Evolutionary conservation across 1,139 yeast genomes (phyloP).

Genomic region (Hansenula sp.): DNA sequence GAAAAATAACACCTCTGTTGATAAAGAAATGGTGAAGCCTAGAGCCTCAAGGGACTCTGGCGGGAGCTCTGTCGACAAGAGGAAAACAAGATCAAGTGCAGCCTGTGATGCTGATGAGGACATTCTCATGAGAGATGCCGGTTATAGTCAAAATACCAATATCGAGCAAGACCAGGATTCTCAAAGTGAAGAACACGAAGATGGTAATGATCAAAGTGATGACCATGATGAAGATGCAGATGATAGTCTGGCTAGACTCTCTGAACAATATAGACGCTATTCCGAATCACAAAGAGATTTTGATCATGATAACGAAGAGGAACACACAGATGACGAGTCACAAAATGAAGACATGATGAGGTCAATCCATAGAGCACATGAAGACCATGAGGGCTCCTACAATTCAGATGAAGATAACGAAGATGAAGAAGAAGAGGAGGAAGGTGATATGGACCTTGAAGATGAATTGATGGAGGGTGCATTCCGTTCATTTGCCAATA

Average conservation of each 20-base stretch:
- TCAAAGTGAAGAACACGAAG: slow-evolving; percentile 14
- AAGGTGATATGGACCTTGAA: slow-evolving; percentile 11
- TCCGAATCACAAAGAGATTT: slow-evolving; percentile 14
- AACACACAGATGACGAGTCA: slow-evolving; percentile 15
- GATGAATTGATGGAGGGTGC: slow-evolving; percentile 11
- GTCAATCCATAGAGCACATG: slow-evolving; percentile 20
- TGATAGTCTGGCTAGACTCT: slow-evolving; percentile 15
- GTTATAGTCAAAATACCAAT: background rate
- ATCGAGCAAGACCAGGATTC: background rate
- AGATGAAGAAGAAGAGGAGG: slow-evolving; percentile 24
- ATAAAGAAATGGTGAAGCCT: background rate
- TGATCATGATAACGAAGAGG: slow-evolving; percentile 10
- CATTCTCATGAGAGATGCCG: slow-evolving; percentile 2
- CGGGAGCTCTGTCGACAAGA: background rate
- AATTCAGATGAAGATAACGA: slow-evolving; percentile 19
- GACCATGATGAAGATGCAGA: slow-evolving; percentile 24
- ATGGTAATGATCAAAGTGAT: slow-evolving; percentile 14
- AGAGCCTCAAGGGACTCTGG: background rate
- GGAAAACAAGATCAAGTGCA: background rate
- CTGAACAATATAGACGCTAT: slow-evolving; percentile 19
- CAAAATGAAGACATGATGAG: slow-evolving; percentile 18
- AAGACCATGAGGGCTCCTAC: slow-evolving; percentile 20
- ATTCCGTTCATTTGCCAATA: slow-evolving; percentile 18
- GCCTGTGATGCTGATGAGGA: background rate
- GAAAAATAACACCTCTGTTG: background rate